Evolutionary conservation across 139 green algal species (phyloP).

Genomic region (Closterium sp.): DNA sequence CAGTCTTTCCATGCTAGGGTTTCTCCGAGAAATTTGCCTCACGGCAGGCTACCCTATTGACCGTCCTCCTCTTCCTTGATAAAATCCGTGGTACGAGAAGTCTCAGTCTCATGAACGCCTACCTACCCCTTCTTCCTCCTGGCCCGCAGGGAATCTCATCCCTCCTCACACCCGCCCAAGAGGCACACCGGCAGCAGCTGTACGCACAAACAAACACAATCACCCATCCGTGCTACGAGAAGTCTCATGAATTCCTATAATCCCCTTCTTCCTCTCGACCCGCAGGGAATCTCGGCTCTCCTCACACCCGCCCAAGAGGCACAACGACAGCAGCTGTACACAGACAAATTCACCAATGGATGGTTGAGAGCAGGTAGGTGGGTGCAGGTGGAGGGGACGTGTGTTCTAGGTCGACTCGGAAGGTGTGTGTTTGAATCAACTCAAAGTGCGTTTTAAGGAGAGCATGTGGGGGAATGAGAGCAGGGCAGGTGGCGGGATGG

Average conservation of each 20-base stretch:
- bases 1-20: too few species aligned
- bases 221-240: not conserved
- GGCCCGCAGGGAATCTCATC: not conserved
- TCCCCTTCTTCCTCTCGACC: too few species aligned
- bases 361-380: constrained; percentile 6
- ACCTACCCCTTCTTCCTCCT: too few species aligned
- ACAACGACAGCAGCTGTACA: constrained; percentile 54
- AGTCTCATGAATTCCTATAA: too few species aligned
- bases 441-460: too few species aligned
- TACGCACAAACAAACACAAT: constrained; percentile 53
- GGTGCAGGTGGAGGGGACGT: not conserved
- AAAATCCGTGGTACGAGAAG: too few species aligned
- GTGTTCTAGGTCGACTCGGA: too few species aligned
- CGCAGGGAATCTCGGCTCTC: not conserved
- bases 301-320: constrained; percentile 50
- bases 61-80: too few species aligned
- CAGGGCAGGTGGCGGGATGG: not conserved
- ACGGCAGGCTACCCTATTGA: too few species aligned
- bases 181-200: constrained; percentile 50
- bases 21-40: too few species aligned
- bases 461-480: constrained; percentile 1
- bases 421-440: too few species aligned
- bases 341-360: constrained; percentile 50
- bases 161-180: constrained; percentile 51
- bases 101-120: too few species aligned